phyloP scores from a whole-genome alignment of 139 green algal species.

The Coelastrella sp. region DNA sequence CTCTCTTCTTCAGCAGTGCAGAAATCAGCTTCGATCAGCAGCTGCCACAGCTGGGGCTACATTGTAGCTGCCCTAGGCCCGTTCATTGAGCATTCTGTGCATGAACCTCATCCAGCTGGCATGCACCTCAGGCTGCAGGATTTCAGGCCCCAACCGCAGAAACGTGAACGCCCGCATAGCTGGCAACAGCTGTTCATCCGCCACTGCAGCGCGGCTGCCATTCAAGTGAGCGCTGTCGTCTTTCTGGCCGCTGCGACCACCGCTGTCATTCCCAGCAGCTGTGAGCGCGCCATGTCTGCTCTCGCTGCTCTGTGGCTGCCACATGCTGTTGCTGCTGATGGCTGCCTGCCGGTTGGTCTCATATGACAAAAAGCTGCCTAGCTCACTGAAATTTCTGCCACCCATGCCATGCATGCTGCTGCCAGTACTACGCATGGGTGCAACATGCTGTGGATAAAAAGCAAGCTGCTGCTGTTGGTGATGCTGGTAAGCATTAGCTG shows the following conservation, averaged over 20 bases:
- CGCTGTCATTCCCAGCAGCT: conserved; percentile 5
- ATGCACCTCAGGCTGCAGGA: conserved; percentile 74
- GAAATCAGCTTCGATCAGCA: too few species aligned
- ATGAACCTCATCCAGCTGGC: conserved; percentile 76
- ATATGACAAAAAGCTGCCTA: background rate
- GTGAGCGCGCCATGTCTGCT: background rate
- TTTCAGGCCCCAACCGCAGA: conserved; percentile 79
- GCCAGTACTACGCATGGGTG: background rate
- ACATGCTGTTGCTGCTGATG: background rate
- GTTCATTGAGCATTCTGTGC: conserved; percentile 46
- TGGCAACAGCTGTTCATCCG: conserved; percentile 60
- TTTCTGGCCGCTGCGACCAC: background rate
- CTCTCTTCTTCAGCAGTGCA: too few species aligned
- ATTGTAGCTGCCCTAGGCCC: background rate
- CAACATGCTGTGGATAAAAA: background rate
- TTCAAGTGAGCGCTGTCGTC: background rate
- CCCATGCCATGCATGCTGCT: conserved; percentile 17
- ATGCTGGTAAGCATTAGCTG: too few species aligned
- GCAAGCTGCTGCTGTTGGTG: background rate
- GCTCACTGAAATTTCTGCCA: conserved; percentile 33
- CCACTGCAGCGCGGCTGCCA: background rate
- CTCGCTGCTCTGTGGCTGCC: background rate
- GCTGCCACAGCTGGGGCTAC: too few species aligned
- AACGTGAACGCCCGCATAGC: conserved; percentile 88
- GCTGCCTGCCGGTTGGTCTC: background rate